Base-by-base conservation (phyloP, 495 filamentous ascomycete genomes). In the Penicillium ochrochloron region DNA sequence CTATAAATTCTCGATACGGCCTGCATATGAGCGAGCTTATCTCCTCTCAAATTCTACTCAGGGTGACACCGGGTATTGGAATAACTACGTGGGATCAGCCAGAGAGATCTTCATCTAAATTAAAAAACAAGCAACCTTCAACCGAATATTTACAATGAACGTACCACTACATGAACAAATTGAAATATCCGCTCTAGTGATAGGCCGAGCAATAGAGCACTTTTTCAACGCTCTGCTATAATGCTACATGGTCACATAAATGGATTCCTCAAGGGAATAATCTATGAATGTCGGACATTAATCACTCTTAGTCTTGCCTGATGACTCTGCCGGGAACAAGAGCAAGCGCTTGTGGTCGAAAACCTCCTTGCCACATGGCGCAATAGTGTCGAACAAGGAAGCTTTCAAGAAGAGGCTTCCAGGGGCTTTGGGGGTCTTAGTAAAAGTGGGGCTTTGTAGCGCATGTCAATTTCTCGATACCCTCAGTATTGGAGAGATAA, bases 381-480 rank as follows among this genome's bases (percentile, higher is more conserved):
- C 51, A 8, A 75, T 55, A 0, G 10, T 61, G 10, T 71, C 69
- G 55, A 76, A 76, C 61, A 76, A 41, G 2, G 61, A 35, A 10
- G 67, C 74, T 51, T 76, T 75, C 25, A 76, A 25, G 37, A 72
- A 73, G 0, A 65, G 64, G 35, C 67, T 65, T 0, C 74, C 74
- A 9, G 67, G 67, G 1, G 29, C 31, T 14, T 57, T 67, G 1
- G 70, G 72, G 0, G 65, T 68, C 29, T 48, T 64, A 6, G 65
- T 70, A 21, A 64, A 64, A 1, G 65, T 25, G 2, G 70, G 60
- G 53, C 74, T 76, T 17, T 0, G 5, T 1, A 29, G 0, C 4
- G 21, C 2, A 21, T 33, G 50, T 35, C 29, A 53, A 1, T 33
- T 9, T 55, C 51, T 59, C n/a, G 5, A 25, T 21, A 17, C 21